Percentiles rank a stretch among this genome's conserved stretches.
Evolutionary conservation across 2,329 filamentous ascomycete genomes (phyloP).

Genomic region (Myrmaecium sp.): DNA sequence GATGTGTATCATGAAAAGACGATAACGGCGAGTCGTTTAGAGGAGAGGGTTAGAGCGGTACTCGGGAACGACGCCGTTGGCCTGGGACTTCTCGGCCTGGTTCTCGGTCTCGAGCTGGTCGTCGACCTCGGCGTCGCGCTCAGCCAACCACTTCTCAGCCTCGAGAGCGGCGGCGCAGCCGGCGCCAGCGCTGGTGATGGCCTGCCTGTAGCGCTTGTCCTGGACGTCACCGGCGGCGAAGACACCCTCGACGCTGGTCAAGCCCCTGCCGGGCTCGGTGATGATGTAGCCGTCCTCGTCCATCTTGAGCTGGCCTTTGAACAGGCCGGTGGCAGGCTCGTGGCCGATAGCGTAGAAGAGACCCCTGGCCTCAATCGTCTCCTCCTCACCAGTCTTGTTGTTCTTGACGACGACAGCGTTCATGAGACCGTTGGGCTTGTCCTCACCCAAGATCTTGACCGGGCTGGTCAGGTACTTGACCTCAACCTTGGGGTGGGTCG

Average conservation of each 20-base stretch:
- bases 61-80: constrained; percentile 39
- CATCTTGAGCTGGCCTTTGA: constrained; percentile 78
- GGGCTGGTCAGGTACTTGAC: constrained; percentile 74
- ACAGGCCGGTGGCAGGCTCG: constrained; percentile 77
- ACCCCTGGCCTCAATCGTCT: constrained; percentile 78
- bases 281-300: constrained; percentile 84
- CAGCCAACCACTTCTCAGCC: constrained; percentile 81
- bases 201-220: constrained; percentile 95
- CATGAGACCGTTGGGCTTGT: constrained; percentile 62
- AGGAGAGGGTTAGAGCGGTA: constrained; percentile 48
- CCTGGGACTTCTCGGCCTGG: constrained; percentile 31
- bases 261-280: constrained; percentile 74
- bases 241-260: constrained; percentile 78
- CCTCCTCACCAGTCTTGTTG: constrained; percentile 54
- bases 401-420: constrained; percentile 73
- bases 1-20: not conserved
- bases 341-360: constrained; percentile 97
- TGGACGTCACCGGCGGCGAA: constrained; percentile 97
- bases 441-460: constrained; percentile 69
- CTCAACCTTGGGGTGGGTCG: constrained; percentile 74
- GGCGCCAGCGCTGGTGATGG: constrained; percentile 88
- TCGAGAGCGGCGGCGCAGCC: constrained; percentile 93
- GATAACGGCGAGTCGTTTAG: constrained; percentile 20
- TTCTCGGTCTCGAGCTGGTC: constrained; percentile 31
- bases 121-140: constrained; percentile 43